These are phyloP conservation scores for Bacidia rubella DNA, from an alignment of 495 filamentous ascomycete species.

Conservation along the genomic window DNA sequence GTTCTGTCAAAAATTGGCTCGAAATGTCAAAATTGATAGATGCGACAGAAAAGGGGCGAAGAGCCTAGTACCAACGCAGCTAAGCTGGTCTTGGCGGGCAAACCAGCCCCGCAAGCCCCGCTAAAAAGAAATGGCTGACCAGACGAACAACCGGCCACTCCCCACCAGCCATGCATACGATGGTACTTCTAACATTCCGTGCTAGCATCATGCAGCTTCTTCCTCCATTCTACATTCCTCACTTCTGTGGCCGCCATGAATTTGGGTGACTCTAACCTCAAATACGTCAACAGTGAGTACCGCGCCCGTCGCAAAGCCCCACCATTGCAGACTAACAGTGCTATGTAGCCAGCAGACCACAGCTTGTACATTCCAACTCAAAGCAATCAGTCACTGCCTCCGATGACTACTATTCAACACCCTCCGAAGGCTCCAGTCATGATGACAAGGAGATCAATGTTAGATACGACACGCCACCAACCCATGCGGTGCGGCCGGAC, in stretches of 20 bases:
- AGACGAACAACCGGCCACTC: neutral
- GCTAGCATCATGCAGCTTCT: constrained; percentile 8
- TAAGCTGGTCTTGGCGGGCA: too few relatives aligned
- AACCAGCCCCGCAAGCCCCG: neutral
- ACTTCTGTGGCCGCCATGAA: constrained; percentile 24
- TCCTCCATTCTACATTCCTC: constrained; percentile 8
- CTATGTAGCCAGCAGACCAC: constrained; percentile 36
- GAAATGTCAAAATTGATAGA: neutral
- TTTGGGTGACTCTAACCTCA: constrained; percentile 23
- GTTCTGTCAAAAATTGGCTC: neutral
- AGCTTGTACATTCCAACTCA: constrained; percentile 39
- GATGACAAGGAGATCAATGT: constrained; percentile 35
- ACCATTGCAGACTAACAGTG: constrained; percentile 5
- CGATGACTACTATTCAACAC: constrained; percentile 55
- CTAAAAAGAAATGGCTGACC: neutral
- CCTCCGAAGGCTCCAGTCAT: constrained; percentile 32
- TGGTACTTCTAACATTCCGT: neutral
- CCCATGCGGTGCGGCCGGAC: constrained; percentile 21
- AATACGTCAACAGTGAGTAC: constrained; percentile 27
- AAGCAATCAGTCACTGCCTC: constrained; percentile 50
- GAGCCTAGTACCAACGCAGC: neutral
- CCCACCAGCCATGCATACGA: neutral
- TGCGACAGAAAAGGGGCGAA: neutral
- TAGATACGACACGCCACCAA: constrained; percentile 38
- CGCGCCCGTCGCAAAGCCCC: neutral